Conservation (phyloP, 441 rosid genomes). For the Raphanus hybrid region DNA sequence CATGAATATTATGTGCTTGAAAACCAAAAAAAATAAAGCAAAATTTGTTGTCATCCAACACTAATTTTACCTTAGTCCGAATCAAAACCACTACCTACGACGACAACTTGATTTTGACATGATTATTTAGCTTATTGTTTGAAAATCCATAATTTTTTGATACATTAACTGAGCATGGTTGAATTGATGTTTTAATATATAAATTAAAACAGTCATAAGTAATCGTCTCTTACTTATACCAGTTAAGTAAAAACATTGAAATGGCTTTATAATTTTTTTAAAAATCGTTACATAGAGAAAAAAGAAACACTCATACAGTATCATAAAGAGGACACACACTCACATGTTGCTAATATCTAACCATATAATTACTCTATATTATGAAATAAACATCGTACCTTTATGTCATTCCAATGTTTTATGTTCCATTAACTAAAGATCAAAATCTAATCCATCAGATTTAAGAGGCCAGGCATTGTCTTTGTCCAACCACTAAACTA, state of each 20-base stretch:
- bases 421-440: constrained; percentile 21
- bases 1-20: not conserved
- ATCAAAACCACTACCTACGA: not conserved
- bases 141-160: not conserved
- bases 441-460: constrained; percentile 30
- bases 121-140: not conserved
- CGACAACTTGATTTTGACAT: not conserved
- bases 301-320: not conserved
- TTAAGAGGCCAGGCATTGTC: constrained; percentile 35
- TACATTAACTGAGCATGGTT: not conserved
- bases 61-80: not conserved
- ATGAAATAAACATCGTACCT: constrained; percentile 32
- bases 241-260: not conserved
- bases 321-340: not conserved
- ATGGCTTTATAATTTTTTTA: not conserved
- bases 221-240: not conserved
- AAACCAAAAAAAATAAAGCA: not conserved
- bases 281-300: not conserved
- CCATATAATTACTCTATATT: constrained; percentile 10
- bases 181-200: not conserved
- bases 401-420: constrained; percentile 41
- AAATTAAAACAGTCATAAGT: not conserved
- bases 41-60: not conserved
- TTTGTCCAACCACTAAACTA: constrained; percentile 37
- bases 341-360: constrained; percentile 5